Conservation (phyloP, 257 asterid genomes). For the Scutellaria baicalensis region DNA sequence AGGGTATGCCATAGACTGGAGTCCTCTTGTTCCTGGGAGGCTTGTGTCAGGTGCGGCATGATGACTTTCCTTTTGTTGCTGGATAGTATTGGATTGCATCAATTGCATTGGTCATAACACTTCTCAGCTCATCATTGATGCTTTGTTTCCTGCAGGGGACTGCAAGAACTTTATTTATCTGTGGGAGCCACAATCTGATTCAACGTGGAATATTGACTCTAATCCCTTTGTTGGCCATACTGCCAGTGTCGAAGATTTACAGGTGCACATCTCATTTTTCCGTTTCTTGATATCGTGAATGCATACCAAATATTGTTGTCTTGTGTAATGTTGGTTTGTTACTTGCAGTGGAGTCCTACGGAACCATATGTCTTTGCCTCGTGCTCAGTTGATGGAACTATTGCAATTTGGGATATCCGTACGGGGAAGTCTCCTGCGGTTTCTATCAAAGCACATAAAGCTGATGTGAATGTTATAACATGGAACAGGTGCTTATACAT, state of each 20-base stretch:
- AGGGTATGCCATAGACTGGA: slow-evolving; percentile 97
- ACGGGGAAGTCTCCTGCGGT: slow-evolving; percentile 72
- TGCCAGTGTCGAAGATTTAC: slow-evolving; percentile 88
- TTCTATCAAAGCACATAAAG: slow-evolving; percentile 68
- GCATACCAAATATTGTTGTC: background rate
- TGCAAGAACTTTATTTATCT: slow-evolving; percentile 77
- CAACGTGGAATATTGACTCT: slow-evolving; percentile 71
- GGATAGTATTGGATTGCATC: slow-evolving; percentile 11
- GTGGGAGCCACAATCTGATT: slow-evolving; percentile 83
- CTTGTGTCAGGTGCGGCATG: slow-evolving; percentile 60
- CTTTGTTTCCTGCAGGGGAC: slow-evolving; percentile 46
- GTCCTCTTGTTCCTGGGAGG: slow-evolving; percentile 88
- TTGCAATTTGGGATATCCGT: slow-evolving; percentile 89
- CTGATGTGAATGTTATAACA: slow-evolving; percentile 94
- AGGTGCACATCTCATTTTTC: slow-evolving; percentile 27
- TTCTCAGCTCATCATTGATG: background rate
- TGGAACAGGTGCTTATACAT: slow-evolving; percentile 73
- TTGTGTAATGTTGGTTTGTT: background rate
- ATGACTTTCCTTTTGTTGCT: slow-evolving; percentile 6
- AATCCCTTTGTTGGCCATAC: slow-evolving; percentile 50
- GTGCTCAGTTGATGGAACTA: slow-evolving; percentile 78
- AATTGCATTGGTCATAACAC: background rate
- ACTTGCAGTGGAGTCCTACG: slow-evolving; percentile 90
- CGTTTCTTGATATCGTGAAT: background rate
- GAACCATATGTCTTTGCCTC: slow-evolving; percentile 80